Evolutionary conservation across 192 early-diverging fungal genomes (phyloP), one percentile per base, ranked within the genome.

Genomic region (Phycomyces blakesleeanus): DNA sequence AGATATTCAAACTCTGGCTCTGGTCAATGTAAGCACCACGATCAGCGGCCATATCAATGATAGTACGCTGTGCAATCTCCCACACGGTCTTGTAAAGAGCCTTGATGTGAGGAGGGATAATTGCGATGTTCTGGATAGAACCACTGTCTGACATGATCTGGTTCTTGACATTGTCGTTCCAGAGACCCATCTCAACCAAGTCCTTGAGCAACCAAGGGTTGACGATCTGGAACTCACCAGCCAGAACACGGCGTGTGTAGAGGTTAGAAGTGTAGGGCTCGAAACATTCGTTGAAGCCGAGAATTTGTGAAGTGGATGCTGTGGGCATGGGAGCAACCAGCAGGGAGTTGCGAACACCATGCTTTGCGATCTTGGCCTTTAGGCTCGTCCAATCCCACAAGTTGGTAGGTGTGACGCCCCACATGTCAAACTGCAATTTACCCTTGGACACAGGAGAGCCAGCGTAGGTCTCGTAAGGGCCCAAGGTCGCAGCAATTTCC

Each of bases 11-110:
- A 66, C 87, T 90, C 72, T 98, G 96, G 44, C 88, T 91, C 72
- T 98, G 96, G 77, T 98, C 95, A 73, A 98, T 97, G 72, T 89
- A 98, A 12, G 94, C 94, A 34, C 93, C 96, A 66, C 95, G 94
- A 76, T 94, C 95, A 0, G 93, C 96, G 0, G 95, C 95, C 93
- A 98, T 87, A 66, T 98, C 96, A 64, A 98, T 91, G 39, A 98
- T 85, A 22, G 82, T 83, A 76, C 90, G 89, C 66, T 93, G 94
- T 55, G 88, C 88, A 66, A 98, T 84, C 78, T 98, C 96, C 89
- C 92, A 98, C 0, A 93, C 93, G 0, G 96, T 98, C 84, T 96
- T 96, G 87, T 97, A 97, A 50, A 97, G 79, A n/a, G 77, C 83
- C 82, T 96, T 97, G 41, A 96, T 49, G n/a, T 94, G 85, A 15